phyloP scores from a whole-genome alignment of 2,329 filamentous ascomycete genomes.

The Penicillium sp. region DNA sequence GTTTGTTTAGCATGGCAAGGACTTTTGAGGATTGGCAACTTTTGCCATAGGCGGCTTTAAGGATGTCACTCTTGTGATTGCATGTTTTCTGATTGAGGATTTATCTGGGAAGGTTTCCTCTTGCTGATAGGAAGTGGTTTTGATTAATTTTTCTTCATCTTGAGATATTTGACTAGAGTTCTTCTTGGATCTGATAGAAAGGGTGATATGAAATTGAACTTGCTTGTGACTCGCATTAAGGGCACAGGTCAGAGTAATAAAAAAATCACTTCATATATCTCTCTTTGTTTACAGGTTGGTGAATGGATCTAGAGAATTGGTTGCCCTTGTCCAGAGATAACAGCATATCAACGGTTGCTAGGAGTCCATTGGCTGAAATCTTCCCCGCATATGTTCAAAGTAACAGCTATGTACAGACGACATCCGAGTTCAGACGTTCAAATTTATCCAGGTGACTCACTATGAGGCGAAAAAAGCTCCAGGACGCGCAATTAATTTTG shows the following conservation, averaged over 20 bases:
- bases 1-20: neutral
- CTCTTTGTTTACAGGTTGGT: neutral
- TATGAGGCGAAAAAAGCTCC: too few species aligned
- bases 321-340: neutral
- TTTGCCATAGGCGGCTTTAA: neutral
- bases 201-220: neutral
- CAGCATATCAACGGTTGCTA: neutral
- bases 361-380: too few species aligned
- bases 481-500: too few species aligned
- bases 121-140: neutral
- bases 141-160: neutral
- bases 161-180: neutral
- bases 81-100: neutral
- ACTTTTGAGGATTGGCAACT: neutral
- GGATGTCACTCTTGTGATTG: neutral
- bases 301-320: neutral
- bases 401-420: too few species aligned
- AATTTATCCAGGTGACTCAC: too few species aligned
- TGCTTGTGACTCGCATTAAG: neutral
- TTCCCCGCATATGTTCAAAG: too few species aligned
- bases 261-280: too few species aligned
- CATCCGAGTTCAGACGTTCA: too few species aligned
- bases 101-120: neutral
- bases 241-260: neutral
- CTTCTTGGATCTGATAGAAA: neutral